A percentile compares a stretch with the other conserved stretches of the same genome.
phyloP scores from a whole-genome alignment of 768 basidiomycete species.

The Podaxis sp. region DNA sequence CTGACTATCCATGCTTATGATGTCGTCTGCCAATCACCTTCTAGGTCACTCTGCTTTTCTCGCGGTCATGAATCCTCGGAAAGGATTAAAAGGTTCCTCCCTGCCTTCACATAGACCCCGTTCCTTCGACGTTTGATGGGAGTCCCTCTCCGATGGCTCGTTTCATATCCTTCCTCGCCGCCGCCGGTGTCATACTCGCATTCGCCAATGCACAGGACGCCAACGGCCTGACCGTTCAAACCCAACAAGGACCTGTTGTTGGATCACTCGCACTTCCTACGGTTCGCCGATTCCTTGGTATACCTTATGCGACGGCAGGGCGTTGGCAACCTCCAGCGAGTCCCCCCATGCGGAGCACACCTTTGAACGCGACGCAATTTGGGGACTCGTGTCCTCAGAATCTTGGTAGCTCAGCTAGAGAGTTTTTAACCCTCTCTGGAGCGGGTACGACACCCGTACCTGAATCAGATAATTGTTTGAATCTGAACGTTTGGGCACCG shows the following conservation, averaged over 20 bases:
- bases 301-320: slow-evolving; percentile 28
- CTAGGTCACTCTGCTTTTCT: neutral
- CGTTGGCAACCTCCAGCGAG: slow-evolving; percentile 27
- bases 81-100: neutral
- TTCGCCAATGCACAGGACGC: neutral
- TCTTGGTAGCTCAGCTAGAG: slow-evolving; percentile 15
- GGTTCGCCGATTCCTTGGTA: slow-evolving; percentile 32
- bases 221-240: slow-evolving; percentile 22
- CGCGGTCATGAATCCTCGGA: neutral
- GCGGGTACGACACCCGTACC: slow-evolving; percentile 21
- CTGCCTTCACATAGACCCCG: neutral
- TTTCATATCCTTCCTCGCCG: slow-evolving; percentile 1
- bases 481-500: slow-evolving; percentile 35
- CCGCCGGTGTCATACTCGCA: neutral
- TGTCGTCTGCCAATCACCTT: neutral
- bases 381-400: slow-evolving; percentile 27
- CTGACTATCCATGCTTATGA: neutral
- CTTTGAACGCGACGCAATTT: slow-evolving; percentile 23
- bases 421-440: slow-evolving; percentile 23
- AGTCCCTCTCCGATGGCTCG: neutral
- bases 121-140: neutral
- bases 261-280: slow-evolving; percentile 21
- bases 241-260: slow-evolving; percentile 27
- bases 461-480: slow-evolving; percentile 32
- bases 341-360: slow-evolving; percentile 17